phyloP scores from a whole-genome alignment of 2,329 filamentous ascomycete species.

The Davidsoniella virescens region DNA sequence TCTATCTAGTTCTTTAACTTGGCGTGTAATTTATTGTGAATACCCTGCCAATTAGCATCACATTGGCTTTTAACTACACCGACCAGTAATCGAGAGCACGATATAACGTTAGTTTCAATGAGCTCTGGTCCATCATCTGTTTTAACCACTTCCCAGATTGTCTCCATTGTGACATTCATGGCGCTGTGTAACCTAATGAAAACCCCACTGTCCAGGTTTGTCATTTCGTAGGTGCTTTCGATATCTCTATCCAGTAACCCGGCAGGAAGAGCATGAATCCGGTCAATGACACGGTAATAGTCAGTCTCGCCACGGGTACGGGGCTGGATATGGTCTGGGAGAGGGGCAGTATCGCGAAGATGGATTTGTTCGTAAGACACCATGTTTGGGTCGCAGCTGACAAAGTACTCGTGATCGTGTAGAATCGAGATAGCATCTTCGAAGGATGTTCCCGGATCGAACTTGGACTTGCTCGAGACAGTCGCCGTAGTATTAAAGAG shows the following conservation, averaged over 20 bases:
- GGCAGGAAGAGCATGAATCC: constrained; percentile 35
- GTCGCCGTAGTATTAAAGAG: constrained; percentile 29
- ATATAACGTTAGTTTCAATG: constrained; percentile 33
- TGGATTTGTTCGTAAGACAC: constrained; percentile 25
- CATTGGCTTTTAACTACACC: constrained; percentile 34
- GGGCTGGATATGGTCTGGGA: constrained; percentile 12
- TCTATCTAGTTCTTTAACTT: not conserved
- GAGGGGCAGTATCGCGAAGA: constrained; percentile 16
- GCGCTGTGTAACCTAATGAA: constrained; percentile 37
- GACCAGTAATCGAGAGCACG: constrained; percentile 32
- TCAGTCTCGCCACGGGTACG: constrained; percentile 16
- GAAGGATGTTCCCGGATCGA: constrained; percentile 24
- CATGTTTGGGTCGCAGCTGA: constrained; percentile 36
- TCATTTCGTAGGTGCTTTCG: constrained; percentile 37
- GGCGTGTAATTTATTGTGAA: constrained; percentile 23
- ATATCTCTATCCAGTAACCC: constrained; percentile 39
- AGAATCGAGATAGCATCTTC: constrained; percentile 28
- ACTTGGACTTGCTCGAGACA: constrained; percentile 26
- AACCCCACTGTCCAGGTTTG: constrained; percentile 30
- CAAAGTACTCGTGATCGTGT: constrained; percentile 35
- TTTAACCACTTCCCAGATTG: constrained; percentile 28
- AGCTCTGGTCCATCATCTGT: constrained; percentile 23
- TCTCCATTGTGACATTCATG: constrained; percentile 36
- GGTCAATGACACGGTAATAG: constrained; percentile 32
- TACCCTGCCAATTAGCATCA: constrained; percentile 32